Evolutionary conservation across 2,329 filamentous ascomycete species (phyloP), one percentile per base, ranked within the genome.

Genomic region (Teratosphaeria epicoccoides): DNA sequence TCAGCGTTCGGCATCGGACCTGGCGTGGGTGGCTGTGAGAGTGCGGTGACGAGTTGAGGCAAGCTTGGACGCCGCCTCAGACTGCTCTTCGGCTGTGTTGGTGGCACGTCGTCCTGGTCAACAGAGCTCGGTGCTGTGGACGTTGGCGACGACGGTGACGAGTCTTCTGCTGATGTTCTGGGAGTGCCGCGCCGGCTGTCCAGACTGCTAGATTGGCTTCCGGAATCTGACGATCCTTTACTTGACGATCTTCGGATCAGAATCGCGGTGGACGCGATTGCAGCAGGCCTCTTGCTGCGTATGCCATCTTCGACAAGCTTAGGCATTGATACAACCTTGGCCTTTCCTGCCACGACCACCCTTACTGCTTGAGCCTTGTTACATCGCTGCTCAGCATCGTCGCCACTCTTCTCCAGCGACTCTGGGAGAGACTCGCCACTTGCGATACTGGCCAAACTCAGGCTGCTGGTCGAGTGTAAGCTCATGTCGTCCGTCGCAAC

Each of bases 251-350:
- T 43, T 17, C 28, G 40, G 1, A 52, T 47, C 46, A 25, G 43
- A 11, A 24, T 29, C 20, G 37, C 17, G 44, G 29, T 43, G 10
- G n/a, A n/a, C n/a, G n/a, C n/a, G n/a, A n/a, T n/a, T n/a, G n/a
- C n/a, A n/a, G n/a, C n/a, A n/a, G 53, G 43, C 22, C 47, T 24
- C 29, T 43, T 48, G 20, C 33, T 44, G 43, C 49, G 52, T 29
- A 43, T 37, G 10, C 40, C 33, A 22, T 47, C 45, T 17, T 57
- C 56, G 40, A 55, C 46, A 17, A 55, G 43, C 48, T 58, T 62
- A 2, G 61, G 60, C 52, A 64, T 55, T 2, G 57, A 59, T 24
- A 67, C 56, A 43, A 67, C 54, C 47, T 55, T 64, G 9, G 61
- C 54, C 50, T 59, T 62, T 24, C 63, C 64, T 3, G 58, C 59